Percentiles rank a stretch among this genome's conserved stretches.
These are phyloP conservation scores for Psilocybe azurescens DNA, from an alignment of 768 basidiomycete species.

Conservation along the genomic window DNA sequence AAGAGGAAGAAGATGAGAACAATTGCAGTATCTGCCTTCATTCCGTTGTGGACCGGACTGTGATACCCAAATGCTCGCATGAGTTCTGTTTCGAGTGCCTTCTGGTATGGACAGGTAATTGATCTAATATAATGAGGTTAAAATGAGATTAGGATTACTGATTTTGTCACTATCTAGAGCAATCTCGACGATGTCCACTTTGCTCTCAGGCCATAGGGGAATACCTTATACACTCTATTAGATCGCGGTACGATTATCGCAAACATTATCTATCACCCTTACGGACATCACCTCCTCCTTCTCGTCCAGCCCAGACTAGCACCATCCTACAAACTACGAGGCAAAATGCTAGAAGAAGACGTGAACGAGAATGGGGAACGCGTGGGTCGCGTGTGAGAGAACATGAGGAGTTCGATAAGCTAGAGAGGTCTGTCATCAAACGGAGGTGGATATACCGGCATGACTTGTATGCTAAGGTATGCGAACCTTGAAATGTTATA, in stretches of 20 bases:
- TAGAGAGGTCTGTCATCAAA: slow-evolving; percentile 75
- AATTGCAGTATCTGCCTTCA: slow-evolving; percentile 90
- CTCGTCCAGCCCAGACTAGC: slow-evolving; percentile 30
- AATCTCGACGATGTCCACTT: slow-evolving; percentile 80
- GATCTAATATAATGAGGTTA: background rate
- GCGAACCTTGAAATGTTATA: slow-evolving; percentile 24
- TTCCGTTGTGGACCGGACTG: slow-evolving; percentile 72
- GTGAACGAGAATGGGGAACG: slow-evolving; percentile 57
- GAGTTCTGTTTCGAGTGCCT: slow-evolving; percentile 95
- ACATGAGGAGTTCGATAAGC: slow-evolving; percentile 66
- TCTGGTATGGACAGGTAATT: slow-evolving; percentile 82
- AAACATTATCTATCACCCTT: slow-evolving; percentile 79
- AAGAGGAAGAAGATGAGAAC: slow-evolving; percentile 23
- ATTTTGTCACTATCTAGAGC: slow-evolving; percentile 45
- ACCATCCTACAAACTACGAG: slow-evolving; percentile 32
- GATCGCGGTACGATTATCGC: slow-evolving; percentile 80
- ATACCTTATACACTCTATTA: slow-evolving; percentile 80
- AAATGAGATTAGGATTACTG: background rate
- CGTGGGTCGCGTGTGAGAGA: slow-evolving; percentile 56
- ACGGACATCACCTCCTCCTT: slow-evolving; percentile 52
- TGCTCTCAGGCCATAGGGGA: slow-evolving; percentile 72
- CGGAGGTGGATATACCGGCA: slow-evolving; percentile 84
- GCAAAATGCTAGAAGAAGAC: slow-evolving; percentile 35
- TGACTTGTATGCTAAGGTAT: slow-evolving; percentile 83
- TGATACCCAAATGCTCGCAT: slow-evolving; percentile 87